phyloP scores from a whole-genome alignment of 371 early-diverging fungal species.

The Chytridium lagenaria region DNA sequence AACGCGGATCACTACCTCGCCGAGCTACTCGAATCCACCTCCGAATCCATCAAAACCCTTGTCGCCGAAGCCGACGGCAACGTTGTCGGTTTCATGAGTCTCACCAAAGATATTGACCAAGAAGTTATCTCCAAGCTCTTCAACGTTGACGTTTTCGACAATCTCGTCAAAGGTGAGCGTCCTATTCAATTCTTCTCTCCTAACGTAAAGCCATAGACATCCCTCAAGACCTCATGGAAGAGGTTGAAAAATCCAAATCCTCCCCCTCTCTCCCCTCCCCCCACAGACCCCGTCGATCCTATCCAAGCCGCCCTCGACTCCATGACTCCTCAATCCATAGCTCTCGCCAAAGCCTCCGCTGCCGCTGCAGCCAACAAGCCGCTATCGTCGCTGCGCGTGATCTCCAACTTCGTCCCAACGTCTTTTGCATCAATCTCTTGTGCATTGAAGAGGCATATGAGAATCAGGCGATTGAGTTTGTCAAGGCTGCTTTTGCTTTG shows the following conservation, averaged over 20 bases:
- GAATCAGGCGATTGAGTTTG: constrained; percentile 48
- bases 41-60: constrained; percentile 42
- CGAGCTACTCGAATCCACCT: constrained; percentile 48
- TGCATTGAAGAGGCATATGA: constrained; percentile 53
- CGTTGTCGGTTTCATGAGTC: constrained; percentile 55
- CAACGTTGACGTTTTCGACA: constrained; percentile 48
- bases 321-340: constrained; percentile 23
- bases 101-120: constrained; percentile 46
- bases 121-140: constrained; percentile 36
- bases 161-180: constrained; percentile 43
- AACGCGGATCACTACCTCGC: constrained; percentile 52
- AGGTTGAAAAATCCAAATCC: constrained; percentile 10
- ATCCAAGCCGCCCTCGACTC: constrained; percentile 30
- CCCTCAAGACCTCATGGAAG: constrained; percentile 26
- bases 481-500: constrained; percentile 47
- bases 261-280: not conserved
- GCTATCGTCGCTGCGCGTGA: constrained; percentile 20
- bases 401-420: constrained; percentile 40
- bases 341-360: constrained; percentile 28
- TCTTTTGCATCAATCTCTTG: constrained; percentile 53
- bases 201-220: constrained; percentile 21
- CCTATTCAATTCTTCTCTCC: not conserved
- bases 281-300: constrained; percentile 25
- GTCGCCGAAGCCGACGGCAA: constrained; percentile 55
- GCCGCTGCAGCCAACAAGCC: constrained; percentile 31